Base-by-base conservation (phyloP, 1,284 basidiomycete species). In the Moniliella sp. region DNA sequence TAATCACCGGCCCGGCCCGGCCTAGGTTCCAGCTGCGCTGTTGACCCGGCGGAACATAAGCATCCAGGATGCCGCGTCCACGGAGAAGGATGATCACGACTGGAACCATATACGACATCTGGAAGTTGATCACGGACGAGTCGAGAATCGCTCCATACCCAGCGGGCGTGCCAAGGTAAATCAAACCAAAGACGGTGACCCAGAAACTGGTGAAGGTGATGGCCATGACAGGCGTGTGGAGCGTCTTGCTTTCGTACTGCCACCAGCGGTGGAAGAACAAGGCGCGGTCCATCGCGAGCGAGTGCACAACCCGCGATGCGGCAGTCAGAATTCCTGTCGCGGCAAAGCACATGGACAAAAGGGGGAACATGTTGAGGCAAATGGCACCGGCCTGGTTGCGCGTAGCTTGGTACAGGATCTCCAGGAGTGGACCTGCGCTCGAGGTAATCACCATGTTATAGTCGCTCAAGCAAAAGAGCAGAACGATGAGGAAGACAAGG, bases 231-330 rank as follows among this genome's bases (percentile, higher is more conserved):
- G 31, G 50, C 41, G 21, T 58, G 41, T 5, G 60, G 61, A 0
- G 62, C 50, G 11, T 51, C 43, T 3, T n/a, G n/a, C n/a, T n/a
- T n/a, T n/a, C n/a, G n/a, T n/a, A n/a, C 60, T 35, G 30, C 31
- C 29, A 31, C 30, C 65, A 49, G 2, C 34, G 30, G 15, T 69
- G 67, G 44, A 74, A 69, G 1, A 73, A 74, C 1, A 77, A 65
- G 5, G 73, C 75, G 33, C 66, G 63, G 59, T 78, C 76, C 1
- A 74, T 66, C 0, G 75, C 74, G 42, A 78, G 76, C 21, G 71
- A 70, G 64, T 72, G 74, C 1, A 70, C 71, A 48, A 74, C 72
- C 12, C 76, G 67, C 1, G 73, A 75, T 8, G 71, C 68, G 2
- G 71, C 72, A 30, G 72, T 40, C 2, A 48, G 31, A 11, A 49